Evolutionary conservation across 768 basidiomycete species (phyloP).

Genomic region (Collybiopsis luxurians): DNA sequence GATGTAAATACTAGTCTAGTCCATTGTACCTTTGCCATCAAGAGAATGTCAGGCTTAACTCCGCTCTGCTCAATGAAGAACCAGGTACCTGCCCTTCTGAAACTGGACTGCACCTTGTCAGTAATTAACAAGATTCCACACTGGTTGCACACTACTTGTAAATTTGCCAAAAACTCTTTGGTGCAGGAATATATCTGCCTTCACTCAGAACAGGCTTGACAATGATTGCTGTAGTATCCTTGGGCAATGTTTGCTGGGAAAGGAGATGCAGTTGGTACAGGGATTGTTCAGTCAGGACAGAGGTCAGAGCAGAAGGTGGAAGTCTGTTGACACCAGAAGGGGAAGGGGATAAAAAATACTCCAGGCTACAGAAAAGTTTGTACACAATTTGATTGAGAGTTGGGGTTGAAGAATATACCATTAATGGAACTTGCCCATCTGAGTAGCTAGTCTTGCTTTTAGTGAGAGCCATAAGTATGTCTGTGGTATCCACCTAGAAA

Average conservation of each 20-base stretch:
- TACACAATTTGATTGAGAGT: conserved; percentile 1
- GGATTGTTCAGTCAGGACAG: conserved; percentile 57
- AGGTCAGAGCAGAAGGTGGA: conserved; percentile 49
- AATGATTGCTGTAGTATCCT: conserved; percentile 90
- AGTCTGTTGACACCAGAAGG: conserved; percentile 90
- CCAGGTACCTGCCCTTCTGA: conserved; percentile 80
- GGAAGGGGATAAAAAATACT: conserved; percentile 78
- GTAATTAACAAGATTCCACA: conserved; percentile 81
- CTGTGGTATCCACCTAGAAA: not conserved
- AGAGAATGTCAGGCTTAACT: conserved; percentile 84
- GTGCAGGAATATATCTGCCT: conserved; percentile 92
- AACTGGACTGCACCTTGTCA: conserved; percentile 90
- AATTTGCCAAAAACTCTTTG: conserved; percentile 74
- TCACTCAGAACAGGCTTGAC: conserved; percentile 94
- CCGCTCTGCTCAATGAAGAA: conserved; percentile 84
- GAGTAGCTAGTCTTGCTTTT: conserved; percentile 91
- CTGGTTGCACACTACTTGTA: conserved; percentile 83
- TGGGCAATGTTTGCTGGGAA: conserved; percentile 74
- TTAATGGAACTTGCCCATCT: conserved; percentile 72
- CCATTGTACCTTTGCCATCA: conserved; percentile 74
- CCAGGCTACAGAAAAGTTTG: conserved; percentile 55
- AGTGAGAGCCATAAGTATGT: conserved; percentile 91
- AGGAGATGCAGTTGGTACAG: conserved; percentile 83
- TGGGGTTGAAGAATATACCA: conserved; percentile 49
- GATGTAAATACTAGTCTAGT: not conserved